Evolutionary conservation across 495 filamentous ascomycete species (phyloP), one percentile per base, ranked within the genome.

Genomic region (Recurvomyces mirabilis): DNA sequence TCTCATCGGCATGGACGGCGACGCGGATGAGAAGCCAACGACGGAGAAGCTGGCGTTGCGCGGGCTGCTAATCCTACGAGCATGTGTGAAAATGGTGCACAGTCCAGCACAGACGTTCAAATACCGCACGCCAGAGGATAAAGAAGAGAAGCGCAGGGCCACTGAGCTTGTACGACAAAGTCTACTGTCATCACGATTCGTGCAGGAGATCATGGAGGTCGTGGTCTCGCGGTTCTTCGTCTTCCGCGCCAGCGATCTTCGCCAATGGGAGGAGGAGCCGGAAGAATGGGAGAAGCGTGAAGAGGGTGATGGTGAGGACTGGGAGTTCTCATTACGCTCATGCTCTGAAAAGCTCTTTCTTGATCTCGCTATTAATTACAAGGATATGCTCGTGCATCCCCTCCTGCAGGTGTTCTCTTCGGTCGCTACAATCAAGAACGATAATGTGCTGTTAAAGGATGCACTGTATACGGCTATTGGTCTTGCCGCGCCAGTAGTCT

Each of bases 261-360:
- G 82, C 35, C 79, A 86, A 48, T 96, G 91, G 91, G 81, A 85
- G 60, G 82, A 87, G 52, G 85, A 91, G 32, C 86, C 88, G 0
- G 84, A 95, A 55, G 83, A 88, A 37, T 98, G 89, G 91, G 87
- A 93, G 55, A 74, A 77, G 46, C 74, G 73, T 55, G 85, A 93
- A 65, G 82, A 91, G 43, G 81, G 75, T 31, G 73, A 79, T 38
- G 75, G 83, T 15, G 80, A 86, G 46, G 79, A 79, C 5, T 93
- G 79, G 73, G 84, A 94, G 53, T 93, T 87, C 65, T 77, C 87
- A 20, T 77, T 96, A 31, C 77, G 87, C 6, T 82, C 86, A 0
- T 98, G 91, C 56, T 80, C 87, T 0, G 88, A 96, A 62, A 93
- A 87, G 60, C 70, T 98, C 13, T 93, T 95, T 60, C 70, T 96